Evolutionary conservation across 1,284 basidiomycete genomes (phyloP).

Genomic region (Pascua sp.): DNA sequence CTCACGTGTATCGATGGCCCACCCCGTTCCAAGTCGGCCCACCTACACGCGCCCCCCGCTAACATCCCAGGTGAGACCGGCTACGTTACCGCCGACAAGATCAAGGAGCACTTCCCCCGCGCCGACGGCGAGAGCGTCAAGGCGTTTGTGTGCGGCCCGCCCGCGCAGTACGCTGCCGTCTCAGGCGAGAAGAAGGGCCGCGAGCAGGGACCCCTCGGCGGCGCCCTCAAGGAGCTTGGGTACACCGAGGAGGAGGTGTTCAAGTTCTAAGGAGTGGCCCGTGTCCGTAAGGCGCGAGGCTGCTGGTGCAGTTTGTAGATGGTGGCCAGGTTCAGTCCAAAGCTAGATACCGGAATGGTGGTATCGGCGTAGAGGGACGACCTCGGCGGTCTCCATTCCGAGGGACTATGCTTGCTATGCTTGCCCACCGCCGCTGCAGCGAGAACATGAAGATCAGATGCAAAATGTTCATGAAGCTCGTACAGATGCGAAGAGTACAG

Average conservation of each 20-base stretch:
- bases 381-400: too few relatives aligned
- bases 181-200: slow-evolving; percentile 59
- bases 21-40: too few relatives aligned
- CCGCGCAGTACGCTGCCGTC: slow-evolving; percentile 72
- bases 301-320: not conserved
- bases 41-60: too few relatives aligned
- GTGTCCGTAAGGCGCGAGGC: not conserved
- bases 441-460: not conserved
- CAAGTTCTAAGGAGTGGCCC: slow-evolving; percentile 43
- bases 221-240: slow-evolving; percentile 79
- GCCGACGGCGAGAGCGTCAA: slow-evolving; percentile 73
- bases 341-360: too few relatives aligned
- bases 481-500: not conserved
- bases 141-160: slow-evolving; percentile 90
- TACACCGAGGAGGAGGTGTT: slow-evolving; percentile 67
- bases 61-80: slow-evolving; percentile 52
- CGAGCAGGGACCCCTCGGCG: slow-evolving; percentile 79
- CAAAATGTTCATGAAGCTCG: not conserved
- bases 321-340: too few relatives aligned
- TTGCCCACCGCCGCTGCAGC: too few relatives aligned
- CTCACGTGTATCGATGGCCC: too few relatives aligned
- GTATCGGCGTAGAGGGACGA: not conserved
- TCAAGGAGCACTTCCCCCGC: slow-evolving; percentile 65
- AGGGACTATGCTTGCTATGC: too few relatives aligned
- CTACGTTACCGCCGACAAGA: slow-evolving; percentile 66